Evolutionary conservation across 441 rosid genomes (phyloP).

Genomic region (Croton setiger): DNA sequence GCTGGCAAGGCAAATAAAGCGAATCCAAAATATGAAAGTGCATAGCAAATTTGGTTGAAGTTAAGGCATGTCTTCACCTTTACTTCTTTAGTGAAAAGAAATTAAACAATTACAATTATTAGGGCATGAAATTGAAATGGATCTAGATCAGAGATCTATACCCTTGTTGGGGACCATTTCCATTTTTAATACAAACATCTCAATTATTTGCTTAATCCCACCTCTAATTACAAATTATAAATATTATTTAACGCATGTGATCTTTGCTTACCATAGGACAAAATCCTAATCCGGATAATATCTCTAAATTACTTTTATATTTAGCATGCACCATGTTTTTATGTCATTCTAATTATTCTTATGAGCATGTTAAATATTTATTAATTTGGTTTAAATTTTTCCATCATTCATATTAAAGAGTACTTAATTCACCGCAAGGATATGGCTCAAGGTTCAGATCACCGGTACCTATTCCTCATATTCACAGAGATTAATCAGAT

Average conservation of each 20-base stretch:
- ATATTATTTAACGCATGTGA: slow-evolving; percentile 10
- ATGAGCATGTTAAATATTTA: no score
- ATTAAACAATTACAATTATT: background rate
- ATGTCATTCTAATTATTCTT: no score
- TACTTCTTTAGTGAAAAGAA: slow-evolving; percentile 11
- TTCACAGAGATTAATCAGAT: no score
- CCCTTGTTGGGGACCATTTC: slow-evolving; percentile 18
- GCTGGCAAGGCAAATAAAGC: slow-evolving; percentile 18
- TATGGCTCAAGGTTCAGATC: no score
- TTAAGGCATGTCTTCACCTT: slow-evolving; percentile 1
- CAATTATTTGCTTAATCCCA: slow-evolving; percentile 13
- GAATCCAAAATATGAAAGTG: background rate
- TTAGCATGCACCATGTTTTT: no score
- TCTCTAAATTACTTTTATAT: no score
- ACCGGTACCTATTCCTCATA: no score
- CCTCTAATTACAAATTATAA: slow-evolving; percentile 12
- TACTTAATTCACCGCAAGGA: no score
- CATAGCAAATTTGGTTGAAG: slow-evolving; percentile 11
- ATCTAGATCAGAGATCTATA: slow-evolving; percentile 17
- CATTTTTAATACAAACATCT: background rate
- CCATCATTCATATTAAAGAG: no score
- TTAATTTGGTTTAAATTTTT: no score
- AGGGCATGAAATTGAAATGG: slow-evolving; percentile 2
- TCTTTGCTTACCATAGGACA: slow-evolving; percentile 16
- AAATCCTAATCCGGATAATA: background rate